Evolutionary conservation across 805 yeast genomes (phyloP), one percentile per base, ranked within the genome.

Genomic region (Schwanniomyces occidentalis): DNA sequence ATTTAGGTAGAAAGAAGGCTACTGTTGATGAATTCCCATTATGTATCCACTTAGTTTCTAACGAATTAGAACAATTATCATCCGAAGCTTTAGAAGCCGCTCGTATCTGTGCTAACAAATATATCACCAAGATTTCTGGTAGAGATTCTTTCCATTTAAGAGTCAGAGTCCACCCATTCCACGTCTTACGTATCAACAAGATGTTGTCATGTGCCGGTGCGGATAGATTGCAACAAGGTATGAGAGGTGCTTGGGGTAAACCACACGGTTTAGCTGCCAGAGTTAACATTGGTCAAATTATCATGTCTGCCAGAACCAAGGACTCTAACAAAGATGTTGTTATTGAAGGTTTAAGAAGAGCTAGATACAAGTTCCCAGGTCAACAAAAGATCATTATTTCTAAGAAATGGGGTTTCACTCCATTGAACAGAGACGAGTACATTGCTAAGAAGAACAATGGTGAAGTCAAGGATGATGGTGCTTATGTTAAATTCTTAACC

Each of bases 141-240:
- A 88, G 98, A 85, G 99, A 93, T 65, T 79, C 97, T 61, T 93
- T 93, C 99, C 99, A 93, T 81, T 80, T 93, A 81, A 89, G 99
- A 80, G 88, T 93, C 75, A 90, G 99, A 80, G 98, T 90, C 67
- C 99, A 93, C 78, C 99, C 99, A 62, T 93, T 86, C 98, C 99
- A 93, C 83, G 99, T 93, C 58, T 83, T 93, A 74, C 85, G 99
- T 79, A 93, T 93, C 82, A 93, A 93, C 93, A 93, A 93, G 88
- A 93, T 93, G 99, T 89, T 93, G 96, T 93, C 99, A 69, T 93
- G 99, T 82, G 99, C 99, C 80, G 99, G 99, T 87, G 99, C 99
- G 72, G 99, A 93, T 91, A 89, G 99, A 86, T 84, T 93, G 78
- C 99, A 93, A 81, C 98, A 93, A 80, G 99, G 99, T 90, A 93